Evolutionary conservation across 2,329 filamentous ascomycete genomes (phyloP), one percentile per base, ranked within the genome.

Genomic region (Phoma sp.): DNA sequence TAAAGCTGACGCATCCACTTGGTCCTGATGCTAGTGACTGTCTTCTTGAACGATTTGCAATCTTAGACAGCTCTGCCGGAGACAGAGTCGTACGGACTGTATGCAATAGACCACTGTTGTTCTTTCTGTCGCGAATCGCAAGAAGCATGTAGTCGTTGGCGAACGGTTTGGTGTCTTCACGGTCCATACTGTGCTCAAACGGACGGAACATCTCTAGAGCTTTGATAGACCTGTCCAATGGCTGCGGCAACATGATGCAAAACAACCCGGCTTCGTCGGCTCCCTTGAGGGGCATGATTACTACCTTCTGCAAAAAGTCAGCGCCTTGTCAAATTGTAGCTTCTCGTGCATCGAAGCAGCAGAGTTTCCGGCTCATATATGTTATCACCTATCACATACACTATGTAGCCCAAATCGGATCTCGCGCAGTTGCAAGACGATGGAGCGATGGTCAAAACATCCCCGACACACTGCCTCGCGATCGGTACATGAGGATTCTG

Each of bases 391-490:
- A 17, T 17, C 8, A 21, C 35, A 5, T 37, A 37, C 35, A 15
- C 10, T 21, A 7, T 37, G 35, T 37, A 7, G 8, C 8, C 17
- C 12, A 33, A 53, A 53, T 13, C 43, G 43, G 19, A 69, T 43
- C 17, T 68, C 63, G 2, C 44, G 51, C n/a, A 68, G 33, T 25
- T 61, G 44, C n/a, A 70, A 46, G 12, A 62, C 6, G 5, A 5
- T 43, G 1, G 60, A 64, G 9, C 43, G 21, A 2, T 47, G 31
- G 15, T 47, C 43, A 19, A 59, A 40, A 25, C 67, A 70, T 10
- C 60, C 63, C 17, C 63, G 62, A 33, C 63, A 70, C 6, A 63
- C 51, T n/a, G 61, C 64, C 27, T 57, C 21, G 22, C 61, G 58
- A 21, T 53, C 55, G 6, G 47, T 41, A 6, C 43, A 37, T 6